Evolutionary conservation across 139 green algal species (phyloP).

Genomic region (Ettlia oleoabundans): DNA sequence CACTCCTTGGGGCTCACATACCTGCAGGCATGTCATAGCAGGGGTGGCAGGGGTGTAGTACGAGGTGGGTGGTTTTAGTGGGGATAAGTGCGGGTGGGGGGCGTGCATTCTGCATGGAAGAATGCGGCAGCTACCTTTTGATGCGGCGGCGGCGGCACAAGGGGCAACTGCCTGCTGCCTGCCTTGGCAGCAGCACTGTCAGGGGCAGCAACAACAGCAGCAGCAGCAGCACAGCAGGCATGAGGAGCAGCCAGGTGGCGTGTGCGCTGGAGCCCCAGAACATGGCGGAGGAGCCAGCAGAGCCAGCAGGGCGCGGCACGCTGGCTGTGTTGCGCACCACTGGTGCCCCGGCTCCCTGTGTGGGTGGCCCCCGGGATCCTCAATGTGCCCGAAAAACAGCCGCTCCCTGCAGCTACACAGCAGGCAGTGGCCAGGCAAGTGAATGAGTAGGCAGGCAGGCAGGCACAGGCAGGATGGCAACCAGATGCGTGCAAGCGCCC

Average conservation of each 20-base stretch:
- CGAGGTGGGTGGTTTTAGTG: background rate
- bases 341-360: slow-evolving; percentile 11
- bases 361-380: slow-evolving; percentile 27
- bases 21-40: slow-evolving; percentile 24
- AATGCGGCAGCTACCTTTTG: too few relatives aligned
- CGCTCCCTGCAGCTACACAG: background rate
- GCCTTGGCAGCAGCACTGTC: too few relatives aligned
- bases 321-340: slow-evolving; percentile 11
- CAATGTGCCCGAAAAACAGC: slow-evolving; percentile 47
- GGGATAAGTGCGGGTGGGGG: background rate
- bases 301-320: background rate
- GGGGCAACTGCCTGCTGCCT: too few relatives aligned
- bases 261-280: background rate
- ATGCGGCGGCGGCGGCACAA: too few relatives aligned
- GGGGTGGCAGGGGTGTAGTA: background rate
- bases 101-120: too few relatives aligned
- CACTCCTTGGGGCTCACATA: slow-evolving; percentile 52
- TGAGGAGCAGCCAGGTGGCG: background rate
- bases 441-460: background rate
- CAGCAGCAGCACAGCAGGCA: too few relatives aligned
- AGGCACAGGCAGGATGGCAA: background rate
- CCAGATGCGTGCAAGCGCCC: background rate
- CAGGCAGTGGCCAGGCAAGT: background rate
- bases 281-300: background rate
- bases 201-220: too few relatives aligned